Evolutionary conservation across 371 early-diverging fungal species (phyloP).

Genomic region (Neoconidiobolus thromboides): DNA sequence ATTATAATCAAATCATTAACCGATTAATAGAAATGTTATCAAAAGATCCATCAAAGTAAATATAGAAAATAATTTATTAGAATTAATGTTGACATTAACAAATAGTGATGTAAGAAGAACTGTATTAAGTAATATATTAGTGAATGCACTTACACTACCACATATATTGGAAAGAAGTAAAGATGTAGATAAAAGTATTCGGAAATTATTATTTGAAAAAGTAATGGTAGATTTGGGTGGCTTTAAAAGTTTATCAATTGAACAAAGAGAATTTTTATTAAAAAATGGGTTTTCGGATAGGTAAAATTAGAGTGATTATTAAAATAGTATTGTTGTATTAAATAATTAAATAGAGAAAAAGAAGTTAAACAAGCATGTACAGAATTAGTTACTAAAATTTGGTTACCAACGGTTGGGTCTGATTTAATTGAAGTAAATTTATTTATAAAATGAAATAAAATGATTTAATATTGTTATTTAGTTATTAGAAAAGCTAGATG

Average conservation of each 20-base stretch:
- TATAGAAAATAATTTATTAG: slow-evolving; percentile 3
- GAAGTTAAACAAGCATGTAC: slow-evolving; percentile 51
- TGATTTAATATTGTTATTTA: slow-evolving; percentile 3
- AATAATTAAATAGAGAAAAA: slow-evolving; percentile 27
- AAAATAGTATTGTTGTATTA: background rate
- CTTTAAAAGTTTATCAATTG: slow-evolving; percentile 41
- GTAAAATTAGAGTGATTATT: slow-evolving; percentile 10
- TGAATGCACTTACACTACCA: slow-evolving; percentile 36
- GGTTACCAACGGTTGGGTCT: slow-evolving; percentile 55
- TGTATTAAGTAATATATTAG: slow-evolving; percentile 53
- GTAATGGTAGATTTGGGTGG: slow-evolving; percentile 43
- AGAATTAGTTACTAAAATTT: slow-evolving; percentile 46
- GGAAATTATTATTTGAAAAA: slow-evolving; percentile 41
- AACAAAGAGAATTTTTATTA: slow-evolving; percentile 45
- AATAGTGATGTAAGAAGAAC: slow-evolving; percentile 64
- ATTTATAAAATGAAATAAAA: background rate
- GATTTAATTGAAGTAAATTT: slow-evolving; percentile 39
- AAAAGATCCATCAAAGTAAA: slow-evolving; percentile 57
- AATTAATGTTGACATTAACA: background rate
- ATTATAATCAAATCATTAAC: slow-evolving; percentile 16
- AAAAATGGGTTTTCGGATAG: slow-evolving; percentile 55
- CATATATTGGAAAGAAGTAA: slow-evolving; percentile 50
- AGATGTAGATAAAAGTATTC: slow-evolving; percentile 47
- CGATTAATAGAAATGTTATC: slow-evolving; percentile 24
- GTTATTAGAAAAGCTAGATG: slow-evolving; percentile 65